Percentiles rank a stretch among this genome's conserved stretches.
Conservation (phyloP, 345 rosid genomes). For the Eucalyptus cloeziana region DNA sequence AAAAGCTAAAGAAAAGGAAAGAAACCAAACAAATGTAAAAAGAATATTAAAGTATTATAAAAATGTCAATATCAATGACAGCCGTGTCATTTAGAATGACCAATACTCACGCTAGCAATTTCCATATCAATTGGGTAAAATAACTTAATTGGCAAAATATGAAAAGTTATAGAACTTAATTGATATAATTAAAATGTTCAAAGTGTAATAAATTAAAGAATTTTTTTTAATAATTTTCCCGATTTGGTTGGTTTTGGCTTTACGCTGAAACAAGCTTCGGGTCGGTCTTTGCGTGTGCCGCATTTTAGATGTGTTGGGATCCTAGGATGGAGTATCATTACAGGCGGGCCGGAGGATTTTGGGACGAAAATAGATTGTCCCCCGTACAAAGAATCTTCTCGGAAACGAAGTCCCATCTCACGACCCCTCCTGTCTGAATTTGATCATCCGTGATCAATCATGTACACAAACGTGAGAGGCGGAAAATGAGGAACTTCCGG, state of each 20-base stretch:
- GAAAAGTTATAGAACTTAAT: too few relatives aligned
- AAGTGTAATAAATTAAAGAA: too few relatives aligned
- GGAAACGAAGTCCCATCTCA: neutral
- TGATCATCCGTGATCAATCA: neutral
- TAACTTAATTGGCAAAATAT: too few relatives aligned
- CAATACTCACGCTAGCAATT: fast-evolving
- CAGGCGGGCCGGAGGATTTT: neutral
- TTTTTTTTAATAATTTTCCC: neutral
- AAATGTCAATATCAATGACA: fast-evolving
- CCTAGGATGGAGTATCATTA: neutral
- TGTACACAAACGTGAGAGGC: neutral
- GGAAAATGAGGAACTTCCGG: neutral
- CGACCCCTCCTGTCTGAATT: neutral
- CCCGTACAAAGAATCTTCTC: too few relatives aligned
- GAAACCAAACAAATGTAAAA: too few relatives aligned
- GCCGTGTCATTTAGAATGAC: fast-evolving
- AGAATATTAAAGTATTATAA: too few relatives aligned
- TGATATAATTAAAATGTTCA: too few relatives aligned
- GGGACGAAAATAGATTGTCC: too few relatives aligned
- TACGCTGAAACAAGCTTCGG: neutral
- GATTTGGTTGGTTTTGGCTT: neutral
- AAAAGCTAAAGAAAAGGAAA: too few relatives aligned
- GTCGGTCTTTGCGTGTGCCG: neutral
- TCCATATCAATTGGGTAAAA: fast-evolving
- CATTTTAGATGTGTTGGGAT: neutral